Percentiles rank a stretch among this genome's conserved stretches.
phyloP scores from a whole-genome alignment of 371 early-diverging fungal genomes.

The Syncephalastrum contaminatum region DNA sequence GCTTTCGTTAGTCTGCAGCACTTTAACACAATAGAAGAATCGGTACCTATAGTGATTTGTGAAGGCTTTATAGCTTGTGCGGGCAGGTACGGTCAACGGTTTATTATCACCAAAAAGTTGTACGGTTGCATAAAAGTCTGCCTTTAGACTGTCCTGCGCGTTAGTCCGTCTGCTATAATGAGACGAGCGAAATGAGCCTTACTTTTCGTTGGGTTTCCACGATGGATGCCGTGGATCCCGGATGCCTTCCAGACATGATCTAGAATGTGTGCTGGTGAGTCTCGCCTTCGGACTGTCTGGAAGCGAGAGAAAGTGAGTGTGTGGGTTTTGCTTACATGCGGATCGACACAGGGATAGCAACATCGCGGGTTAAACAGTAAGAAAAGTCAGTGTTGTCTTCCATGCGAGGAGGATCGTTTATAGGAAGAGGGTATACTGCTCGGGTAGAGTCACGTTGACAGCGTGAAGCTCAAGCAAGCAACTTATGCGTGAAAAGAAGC shows the following conservation, averaged over 20 bases:
- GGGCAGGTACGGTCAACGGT: constrained; percentile 68
- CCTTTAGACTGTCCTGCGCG: constrained; percentile 23
- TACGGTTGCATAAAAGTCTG: constrained; percentile 71
- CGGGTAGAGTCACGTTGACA: too few species aligned
- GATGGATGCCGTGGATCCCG: constrained; percentile 15
- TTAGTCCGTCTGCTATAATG: not conserved
- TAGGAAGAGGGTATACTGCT: too few species aligned
- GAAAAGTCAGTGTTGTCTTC: constrained; percentile 58
- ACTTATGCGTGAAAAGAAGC: too few species aligned
- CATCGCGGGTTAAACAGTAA: constrained; percentile 67
- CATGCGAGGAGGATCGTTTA: too few species aligned
- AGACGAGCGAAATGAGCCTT: not conserved
- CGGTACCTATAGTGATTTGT: constrained; percentile 52
- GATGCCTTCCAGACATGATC: constrained; percentile 45
- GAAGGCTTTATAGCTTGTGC: constrained; percentile 67
- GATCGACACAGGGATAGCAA: constrained; percentile 60
- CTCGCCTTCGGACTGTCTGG: not conserved
- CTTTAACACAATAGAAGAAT: constrained; percentile 78
- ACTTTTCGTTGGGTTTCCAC: constrained; percentile 15
- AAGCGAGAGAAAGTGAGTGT: not conserved
- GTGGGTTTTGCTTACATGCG: constrained; percentile 73
- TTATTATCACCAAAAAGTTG: constrained; percentile 81
- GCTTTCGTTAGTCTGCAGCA: constrained; percentile 22
- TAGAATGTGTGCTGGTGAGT: constrained; percentile 6
- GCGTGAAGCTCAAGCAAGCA: too few species aligned